Evolutionary conservation across 192 early-diverging fungal genomes (phyloP), one percentile per base, ranked within the genome.

Genomic region (Dissophora globulifera): DNA sequence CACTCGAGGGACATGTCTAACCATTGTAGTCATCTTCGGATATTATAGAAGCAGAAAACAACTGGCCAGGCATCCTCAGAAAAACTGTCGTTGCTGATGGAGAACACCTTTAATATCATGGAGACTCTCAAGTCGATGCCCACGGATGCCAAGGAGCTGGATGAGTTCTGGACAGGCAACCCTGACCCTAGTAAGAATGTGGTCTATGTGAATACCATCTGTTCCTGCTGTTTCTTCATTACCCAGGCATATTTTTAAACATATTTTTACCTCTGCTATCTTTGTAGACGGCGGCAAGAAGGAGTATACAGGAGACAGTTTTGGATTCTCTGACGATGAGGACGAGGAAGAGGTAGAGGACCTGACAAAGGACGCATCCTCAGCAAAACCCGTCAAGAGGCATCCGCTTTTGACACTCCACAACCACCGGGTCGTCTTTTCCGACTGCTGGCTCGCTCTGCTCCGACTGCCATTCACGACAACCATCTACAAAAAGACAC

Each of bases 381-480:
- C 62, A 15, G n/a, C 55, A 22, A n/a, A n/a, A n/a, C 62, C 32
- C 9, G 33, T 75, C 23, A 64, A 66, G 30, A 64, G 43, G 45
- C 70, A 75, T 33, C 70, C 70, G 6, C 33, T 75, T 11, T 61
- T 85, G 6, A 80, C 69, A n/a, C 62, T 85, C n/a, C 32, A 62
- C 25, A 84, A 82, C 30, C 93, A 98, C 62, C 67, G 76, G 32
- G 79, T 83, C 35, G 90, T 86, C 12, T 95, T 96, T 56, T 88
- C 87, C 33, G 90, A 93, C 31, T 89, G 88, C 50, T 96, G 95
- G 94, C 71, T 96, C 26, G 85, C 86, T 3, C 78, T 93, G 46
- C 75, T 98, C 65, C 72, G 86, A 62, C 84, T 89, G 35, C 89
- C 90, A 15, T 82, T 96, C 76, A 84, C 87, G 1, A 57, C 83